A percentile compares a stretch with the other conserved stretches of the same genome.
phyloP scores from a whole-genome alignment of 805 yeast genomes.

The Debaryomyces tyrocola region DNA sequence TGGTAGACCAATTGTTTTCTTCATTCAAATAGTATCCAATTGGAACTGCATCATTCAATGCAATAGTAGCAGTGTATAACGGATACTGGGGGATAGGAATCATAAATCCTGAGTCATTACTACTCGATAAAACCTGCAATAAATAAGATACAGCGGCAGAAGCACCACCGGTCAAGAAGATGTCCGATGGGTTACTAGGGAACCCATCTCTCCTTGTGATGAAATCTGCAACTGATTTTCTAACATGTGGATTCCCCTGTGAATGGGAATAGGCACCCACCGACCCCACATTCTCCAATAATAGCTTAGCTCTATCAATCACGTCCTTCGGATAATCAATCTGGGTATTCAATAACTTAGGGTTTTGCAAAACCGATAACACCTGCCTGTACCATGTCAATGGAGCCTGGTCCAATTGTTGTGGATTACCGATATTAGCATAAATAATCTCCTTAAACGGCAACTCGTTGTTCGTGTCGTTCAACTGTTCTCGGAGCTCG shows the following conservation, averaged over 20 bases:
- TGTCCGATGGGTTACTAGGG: conserved; percentile 62
- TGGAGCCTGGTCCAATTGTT: conserved; percentile 92
- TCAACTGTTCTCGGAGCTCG: conserved; percentile 61
- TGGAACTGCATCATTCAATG: conserved; percentile 78
- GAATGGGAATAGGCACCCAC: conserved; percentile 96
- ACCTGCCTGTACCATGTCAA: conserved; percentile 95
- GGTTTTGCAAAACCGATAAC: conserved; percentile 81
- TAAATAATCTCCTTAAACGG: conserved; percentile 79
- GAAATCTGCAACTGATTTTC: conserved; percentile 80
- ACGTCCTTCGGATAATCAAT: conserved; percentile 64
- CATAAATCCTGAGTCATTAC: conserved; percentile 70
- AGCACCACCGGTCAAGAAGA: conserved; percentile 91
- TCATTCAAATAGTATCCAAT: conserved; percentile 88
- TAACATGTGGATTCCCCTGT: conserved; percentile 74
- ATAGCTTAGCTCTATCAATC: conserved; percentile 60
- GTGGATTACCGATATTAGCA: conserved; percentile 98
- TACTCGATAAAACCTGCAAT: conserved; percentile 66
- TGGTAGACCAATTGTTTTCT: conserved; percentile 78
- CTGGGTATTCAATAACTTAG: conserved; percentile 51
- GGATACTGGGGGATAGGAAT: conserved; percentile 99
- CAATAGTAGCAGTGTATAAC: conserved; percentile 89
- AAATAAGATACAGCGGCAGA: conserved; percentile 88
- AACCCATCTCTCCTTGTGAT: conserved; percentile 76
- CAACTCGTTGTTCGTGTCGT: conserved; percentile 49
- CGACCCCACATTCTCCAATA: conserved; percentile 69